phyloP scores from a whole-genome alignment of 78 protist species.

The Emiliania huxleyi region DNA sequence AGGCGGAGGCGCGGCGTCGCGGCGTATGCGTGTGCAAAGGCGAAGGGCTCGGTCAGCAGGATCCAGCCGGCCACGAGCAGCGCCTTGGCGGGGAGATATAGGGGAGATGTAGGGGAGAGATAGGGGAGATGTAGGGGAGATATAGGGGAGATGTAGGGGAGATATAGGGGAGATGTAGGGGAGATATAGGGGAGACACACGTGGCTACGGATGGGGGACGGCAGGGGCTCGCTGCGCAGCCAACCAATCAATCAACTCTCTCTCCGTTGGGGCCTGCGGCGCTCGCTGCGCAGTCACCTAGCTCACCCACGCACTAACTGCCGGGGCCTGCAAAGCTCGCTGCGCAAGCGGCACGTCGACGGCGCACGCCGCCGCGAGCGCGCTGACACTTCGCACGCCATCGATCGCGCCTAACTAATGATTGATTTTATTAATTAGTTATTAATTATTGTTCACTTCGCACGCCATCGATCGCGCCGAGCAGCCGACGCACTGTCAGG shows the following conservation, averaged over 20 bases:
- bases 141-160: too few species aligned
- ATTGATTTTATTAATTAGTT: not conserved
- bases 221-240: too few species aligned
- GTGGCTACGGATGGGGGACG: too few species aligned
- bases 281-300: too few species aligned
- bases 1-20: not conserved
- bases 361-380: not conserved
- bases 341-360: not conserved
- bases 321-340: not conserved
- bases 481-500: not conserved
- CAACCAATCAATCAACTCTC: too few species aligned
- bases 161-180: too few species aligned
- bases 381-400: not conserved
- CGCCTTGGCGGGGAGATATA: too few species aligned
- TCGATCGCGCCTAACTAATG: not conserved
- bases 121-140: too few species aligned
- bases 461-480: not conserved
- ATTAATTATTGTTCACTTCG: not conserved
- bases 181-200: too few species aligned
- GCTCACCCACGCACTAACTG: too few species aligned
- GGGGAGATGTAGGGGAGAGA: too few species aligned
- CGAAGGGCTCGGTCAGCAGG: not conserved
- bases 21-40: not conserved
- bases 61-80: not conserved
- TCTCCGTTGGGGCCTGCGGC: too few species aligned